Evolutionary conservation across 306 rosid species (phyloP).

Genomic region (Cucurbita pepo): DNA sequence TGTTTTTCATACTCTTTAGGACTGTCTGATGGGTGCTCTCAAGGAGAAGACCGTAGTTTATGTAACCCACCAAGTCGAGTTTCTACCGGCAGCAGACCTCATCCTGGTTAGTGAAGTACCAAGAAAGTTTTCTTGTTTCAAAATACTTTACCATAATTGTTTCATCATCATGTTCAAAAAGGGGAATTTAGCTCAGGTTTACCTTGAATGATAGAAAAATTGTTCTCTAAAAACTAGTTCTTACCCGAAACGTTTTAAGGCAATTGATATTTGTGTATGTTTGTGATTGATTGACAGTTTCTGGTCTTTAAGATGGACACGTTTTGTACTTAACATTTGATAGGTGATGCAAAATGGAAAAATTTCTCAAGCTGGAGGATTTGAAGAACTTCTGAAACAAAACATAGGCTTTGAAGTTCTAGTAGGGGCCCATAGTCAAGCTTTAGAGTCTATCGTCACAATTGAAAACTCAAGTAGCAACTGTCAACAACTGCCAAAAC

Average conservation of each 20-base stretch:
- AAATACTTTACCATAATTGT: neutral
- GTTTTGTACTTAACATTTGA: neutral
- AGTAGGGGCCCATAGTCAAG: slow-evolving; percentile 91
- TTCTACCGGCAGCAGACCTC: slow-evolving; percentile 93
- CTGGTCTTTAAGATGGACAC: neutral
- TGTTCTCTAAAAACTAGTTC: neutral
- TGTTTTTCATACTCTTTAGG: slow-evolving; percentile 19
- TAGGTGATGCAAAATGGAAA: slow-evolving; percentile 93
- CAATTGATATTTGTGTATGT: neutral
- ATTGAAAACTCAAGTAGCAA: slow-evolving; percentile 46
- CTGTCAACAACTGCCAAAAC: slow-evolving; percentile 17
- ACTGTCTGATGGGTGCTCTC: slow-evolving; percentile 82
- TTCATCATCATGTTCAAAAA: slow-evolving; percentile 4
- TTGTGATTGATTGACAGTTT: neutral
- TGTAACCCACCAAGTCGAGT: slow-evolving; percentile 96
- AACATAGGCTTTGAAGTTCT: slow-evolving; percentile 73
- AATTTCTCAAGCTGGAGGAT: slow-evolving; percentile 73
- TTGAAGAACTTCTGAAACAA: slow-evolving; percentile 65
- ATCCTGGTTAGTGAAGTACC: slow-evolving; percentile 45
- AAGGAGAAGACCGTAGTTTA: slow-evolving; percentile 62
- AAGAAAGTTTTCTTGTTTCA: neutral
- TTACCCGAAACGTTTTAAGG: neutral
- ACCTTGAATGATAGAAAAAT: neutral
- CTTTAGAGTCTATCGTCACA: slow-evolving; percentile 54
- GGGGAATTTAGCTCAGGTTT: neutral